Percentiles rank a stretch among this genome's conserved stretches.
phyloP scores from a whole-genome alignment of 78 protist species.

The Anaeramoeba flamelloides region DNA sequence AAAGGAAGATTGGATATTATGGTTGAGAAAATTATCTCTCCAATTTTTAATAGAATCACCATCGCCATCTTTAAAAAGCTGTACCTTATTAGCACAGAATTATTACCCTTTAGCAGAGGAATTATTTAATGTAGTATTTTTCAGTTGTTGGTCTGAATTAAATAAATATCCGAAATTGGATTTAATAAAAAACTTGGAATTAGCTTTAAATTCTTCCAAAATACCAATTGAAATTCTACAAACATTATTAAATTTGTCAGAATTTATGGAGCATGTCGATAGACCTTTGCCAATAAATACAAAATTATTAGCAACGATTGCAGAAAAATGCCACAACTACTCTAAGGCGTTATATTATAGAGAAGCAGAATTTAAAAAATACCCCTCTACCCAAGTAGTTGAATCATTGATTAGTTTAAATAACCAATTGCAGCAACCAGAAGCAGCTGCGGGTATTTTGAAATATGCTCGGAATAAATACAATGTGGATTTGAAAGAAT shows the following conservation, averaged over 20 bases:
- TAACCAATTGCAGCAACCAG: conserved; percentile 76
- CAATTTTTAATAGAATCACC: too few species aligned
- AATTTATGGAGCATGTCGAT: conserved; percentile 79
- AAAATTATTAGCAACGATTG: conserved; percentile 56
- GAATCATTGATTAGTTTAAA: conserved; percentile 57
- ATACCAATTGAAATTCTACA: conserved; percentile 72
- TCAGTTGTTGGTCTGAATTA: conserved; percentile 80
- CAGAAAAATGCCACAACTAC: conserved; percentile 75
- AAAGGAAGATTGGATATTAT: too few species aligned
- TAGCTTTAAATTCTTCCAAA: conserved; percentile 9
- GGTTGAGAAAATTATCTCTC: too few species aligned
- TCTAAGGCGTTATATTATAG: conserved; percentile 90
- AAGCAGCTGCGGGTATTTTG: conserved; percentile 78
- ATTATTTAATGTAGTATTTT: conserved; percentile 87
- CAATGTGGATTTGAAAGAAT: conserved; percentile 44
- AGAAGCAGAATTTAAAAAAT: conserved; percentile 14
- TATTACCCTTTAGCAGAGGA: conserved; percentile 63
- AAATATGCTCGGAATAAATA: conserved; percentile 29
- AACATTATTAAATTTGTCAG: conserved; percentile 73
- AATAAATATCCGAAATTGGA: too few species aligned
- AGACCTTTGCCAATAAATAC: conserved; percentile 59
- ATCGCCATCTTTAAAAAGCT: too few species aligned
- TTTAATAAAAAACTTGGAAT: conserved; percentile 21
- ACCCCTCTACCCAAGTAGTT: too few species aligned
- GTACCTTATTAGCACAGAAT: too few species aligned